A percentile compares a stretch with the other conserved stretches of the same genome.
Conservation (phyloP, 306 rosid genomes). For the Citrullus amarus region DNA sequence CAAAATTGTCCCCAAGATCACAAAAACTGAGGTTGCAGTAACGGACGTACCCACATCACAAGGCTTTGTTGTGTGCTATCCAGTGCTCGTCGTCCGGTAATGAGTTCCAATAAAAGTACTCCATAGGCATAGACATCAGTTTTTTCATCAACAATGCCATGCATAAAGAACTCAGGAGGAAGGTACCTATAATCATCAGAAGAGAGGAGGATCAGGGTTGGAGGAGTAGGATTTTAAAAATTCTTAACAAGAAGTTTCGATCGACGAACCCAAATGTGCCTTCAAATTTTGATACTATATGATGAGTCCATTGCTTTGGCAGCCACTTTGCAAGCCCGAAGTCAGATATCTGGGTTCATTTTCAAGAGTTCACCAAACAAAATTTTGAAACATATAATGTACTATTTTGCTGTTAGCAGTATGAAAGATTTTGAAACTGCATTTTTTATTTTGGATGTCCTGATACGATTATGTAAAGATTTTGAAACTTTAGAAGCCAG, state of each 20-base stretch:
- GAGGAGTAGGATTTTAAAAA: not conserved
- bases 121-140: slow-evolving; percentile 93
- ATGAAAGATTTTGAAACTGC: not conserved
- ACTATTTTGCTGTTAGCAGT: not conserved
- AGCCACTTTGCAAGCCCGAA: slow-evolving; percentile 98
- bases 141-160: slow-evolving; percentile 93
- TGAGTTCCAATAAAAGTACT: slow-evolving; percentile 76
- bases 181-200: slow-evolving; percentile 50
- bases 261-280: slow-evolving; percentile 94
- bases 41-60: slow-evolving; percentile 82
- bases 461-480: not conserved
- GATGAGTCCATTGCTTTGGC: slow-evolving; percentile 98
- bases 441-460: not conserved
- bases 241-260: slow-evolving; percentile 6
- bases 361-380: slow-evolving; percentile 12
- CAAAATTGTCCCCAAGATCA: not conserved
- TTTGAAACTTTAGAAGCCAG: not conserved
- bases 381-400: not conserved
- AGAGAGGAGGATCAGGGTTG: slow-evolving; percentile 3
- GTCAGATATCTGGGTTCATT: slow-evolving; percentile 66
- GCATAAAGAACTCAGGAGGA: slow-evolving; percentile 99
- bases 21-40: not conserved
- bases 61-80: slow-evolving; percentile 85
- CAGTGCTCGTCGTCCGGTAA: slow-evolving; percentile 81
- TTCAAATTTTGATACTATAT: slow-evolving; percentile 72